phyloP scores from a whole-genome alignment of 2,329 filamentous ascomycete genomes.

The Verruconis gallopava region DNA sequence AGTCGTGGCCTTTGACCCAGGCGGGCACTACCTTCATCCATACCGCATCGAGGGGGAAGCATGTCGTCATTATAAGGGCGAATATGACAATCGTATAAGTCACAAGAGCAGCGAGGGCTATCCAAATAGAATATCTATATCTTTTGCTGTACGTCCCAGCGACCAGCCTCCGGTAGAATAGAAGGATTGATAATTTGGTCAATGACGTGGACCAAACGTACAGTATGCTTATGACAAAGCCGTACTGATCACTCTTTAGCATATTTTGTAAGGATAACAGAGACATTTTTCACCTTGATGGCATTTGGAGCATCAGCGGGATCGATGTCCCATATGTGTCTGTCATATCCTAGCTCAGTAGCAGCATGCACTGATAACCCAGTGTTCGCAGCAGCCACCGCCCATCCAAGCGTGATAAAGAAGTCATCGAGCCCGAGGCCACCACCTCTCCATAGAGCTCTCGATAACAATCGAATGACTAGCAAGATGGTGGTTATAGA shows the following conservation, averaged over 20 bases:
- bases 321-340: slow-evolving; percentile 26
- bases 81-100: slow-evolving; percentile 19
- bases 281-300: slow-evolving; percentile 12
- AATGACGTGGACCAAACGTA: slow-evolving; percentile 21
- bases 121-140: slow-evolving; percentile 19
- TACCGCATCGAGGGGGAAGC: slow-evolving; percentile 21
- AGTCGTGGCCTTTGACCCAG: slow-evolving; percentile 14
- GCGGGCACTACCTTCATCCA: slow-evolving; percentile 20
- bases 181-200: slow-evolving; percentile 25
- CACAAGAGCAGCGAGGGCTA: slow-evolving; percentile 5
- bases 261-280: not conserved
- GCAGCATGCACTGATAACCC: slow-evolving; percentile 11
- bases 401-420: slow-evolving; percentile 10
- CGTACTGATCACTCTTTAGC: slow-evolving; percentile 12
- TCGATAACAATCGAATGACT: slow-evolving; percentile 3
- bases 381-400: not conserved
- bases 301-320: slow-evolving; percentile 4
- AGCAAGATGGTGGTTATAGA: slow-evolving; percentile 7
- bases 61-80: slow-evolving; percentile 19
- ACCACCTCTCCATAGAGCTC: not conserved
- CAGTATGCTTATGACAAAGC: slow-evolving; percentile 22
- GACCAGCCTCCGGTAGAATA: slow-evolving; percentile 26
- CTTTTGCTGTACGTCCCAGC: slow-evolving; percentile 15
- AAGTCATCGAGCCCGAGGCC: slow-evolving; percentile 8
- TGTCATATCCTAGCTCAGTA: slow-evolving; percentile 18